Conservation (phyloP, 1,284 basidiomycete species). For the Apiotrichum laibachii region DNA sequence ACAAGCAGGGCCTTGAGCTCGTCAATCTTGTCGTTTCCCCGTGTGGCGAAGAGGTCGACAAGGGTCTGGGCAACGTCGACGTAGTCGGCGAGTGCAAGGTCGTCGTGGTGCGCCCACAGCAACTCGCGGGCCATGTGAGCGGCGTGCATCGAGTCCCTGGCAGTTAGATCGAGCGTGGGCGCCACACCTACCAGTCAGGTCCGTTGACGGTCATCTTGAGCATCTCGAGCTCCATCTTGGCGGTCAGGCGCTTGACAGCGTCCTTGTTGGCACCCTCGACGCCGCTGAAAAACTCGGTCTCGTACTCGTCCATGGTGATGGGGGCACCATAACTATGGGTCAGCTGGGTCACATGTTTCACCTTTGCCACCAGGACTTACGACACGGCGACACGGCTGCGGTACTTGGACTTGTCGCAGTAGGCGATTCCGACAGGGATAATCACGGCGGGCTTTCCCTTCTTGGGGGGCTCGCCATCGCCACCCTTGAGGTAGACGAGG, state of each 20-base stretch:
- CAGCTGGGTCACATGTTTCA: neutral
- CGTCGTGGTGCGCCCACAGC: conserved; percentile 74
- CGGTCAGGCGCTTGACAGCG: conserved; percentile 85
- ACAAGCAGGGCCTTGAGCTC: conserved; percentile 68
- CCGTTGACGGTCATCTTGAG: conserved; percentile 81
- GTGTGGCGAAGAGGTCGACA: conserved; percentile 75
- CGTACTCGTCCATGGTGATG: conserved; percentile 71
- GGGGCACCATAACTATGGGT: conserved; percentile 69
- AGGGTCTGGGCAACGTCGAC: conserved; percentile 82
- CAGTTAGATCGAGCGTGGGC: neutral
- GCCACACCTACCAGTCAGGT: conserved; percentile 72
- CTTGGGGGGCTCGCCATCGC: conserved; percentile 52
- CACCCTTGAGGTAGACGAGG: conserved; percentile 64
- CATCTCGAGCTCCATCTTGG: conserved; percentile 67
- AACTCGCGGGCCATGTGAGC: conserved; percentile 86
- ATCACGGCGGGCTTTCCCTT: conserved; percentile 59
- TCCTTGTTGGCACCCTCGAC: conserved; percentile 66
- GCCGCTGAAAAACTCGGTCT: conserved; percentile 69
- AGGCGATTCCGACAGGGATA: conserved; percentile 83
- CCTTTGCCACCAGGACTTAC: conserved; percentile 40
- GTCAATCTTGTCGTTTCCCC: conserved; percentile 58
- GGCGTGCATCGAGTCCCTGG: conserved; percentile 77
- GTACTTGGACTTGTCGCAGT: conserved; percentile 93
- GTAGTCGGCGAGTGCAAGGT: conserved; percentile 73
- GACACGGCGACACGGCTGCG: conserved; percentile 62